Base-by-base conservation (phyloP, 768 basidiomycete species). In the Lentinula sp. region DNA sequence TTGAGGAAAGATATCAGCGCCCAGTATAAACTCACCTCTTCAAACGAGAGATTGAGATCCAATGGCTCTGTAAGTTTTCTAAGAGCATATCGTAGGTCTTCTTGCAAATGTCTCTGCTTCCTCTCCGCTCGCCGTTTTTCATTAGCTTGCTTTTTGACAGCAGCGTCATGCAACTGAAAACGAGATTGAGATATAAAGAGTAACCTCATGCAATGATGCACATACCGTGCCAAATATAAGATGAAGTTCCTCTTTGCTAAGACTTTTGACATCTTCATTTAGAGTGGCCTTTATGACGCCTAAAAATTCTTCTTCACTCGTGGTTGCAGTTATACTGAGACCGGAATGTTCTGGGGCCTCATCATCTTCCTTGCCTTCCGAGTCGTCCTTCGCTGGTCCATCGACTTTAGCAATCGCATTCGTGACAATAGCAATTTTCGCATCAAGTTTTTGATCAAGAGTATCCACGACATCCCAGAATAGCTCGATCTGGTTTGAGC, bases 401-500 rank as follows among this genome's bases (percentile, higher is more conserved):
- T 85, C 83, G 65, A 81, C 67, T 52, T 78, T 77, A 64, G 77
- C 80, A 64, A 91, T 78, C 4, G 80, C 86, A 35, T 77, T 80
- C 61, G 88, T 86, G 3, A 90, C 84, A 35, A 83, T 67, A n/a
- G 79, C 79, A 16, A 91, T 86, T 68, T 91, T 91, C 18, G 81
- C 81, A 63, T 95, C 93, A 16, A 96, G 81, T 64, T 86, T 82
- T 69, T 95, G 91, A 68, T 94, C 95, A 2, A 97, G 80, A 45
- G 78, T 80, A 72, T 99, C 97, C 49, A 97, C 88, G 9, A 82
- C 71, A 72, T 98, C 96, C 93, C 95, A 97, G 75, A 97, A 98
- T 4, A 98, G 82, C 68, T 99, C 97, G 35, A 99, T 81, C 0
- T 96, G 95, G 65, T 91, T 95, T 1, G 94, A 96, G 13, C 97